A percentile compares a stretch with the other conserved stretches of the same genome.
Evolutionary conservation across 306 rosid species (phyloP).

Genomic region (Acacia confusa): DNA sequence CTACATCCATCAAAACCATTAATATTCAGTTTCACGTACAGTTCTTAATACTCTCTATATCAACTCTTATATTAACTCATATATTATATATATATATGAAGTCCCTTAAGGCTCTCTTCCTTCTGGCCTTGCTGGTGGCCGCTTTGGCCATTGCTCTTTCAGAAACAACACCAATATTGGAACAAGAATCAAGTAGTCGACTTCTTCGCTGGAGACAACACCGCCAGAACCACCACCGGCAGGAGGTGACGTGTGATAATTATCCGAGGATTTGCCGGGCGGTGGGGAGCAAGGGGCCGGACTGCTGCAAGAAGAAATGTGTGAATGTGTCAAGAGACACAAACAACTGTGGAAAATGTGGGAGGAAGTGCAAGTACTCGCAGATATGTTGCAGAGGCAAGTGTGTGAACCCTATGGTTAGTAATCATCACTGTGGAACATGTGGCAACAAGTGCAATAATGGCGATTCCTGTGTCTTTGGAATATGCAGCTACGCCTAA

Average conservation of each 20-base stretch:
- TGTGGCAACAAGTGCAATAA: constrained; percentile 57
- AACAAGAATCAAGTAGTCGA: constrained; percentile 23
- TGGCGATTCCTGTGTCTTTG: constrained; percentile 49
- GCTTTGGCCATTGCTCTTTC: constrained; percentile 36
- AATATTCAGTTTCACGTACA: background rate
- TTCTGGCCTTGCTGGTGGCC: constrained; percentile 34
- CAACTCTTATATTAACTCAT: background rate
- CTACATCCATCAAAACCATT: constrained; percentile 14
- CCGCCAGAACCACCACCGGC: background rate
- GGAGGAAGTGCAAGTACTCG: constrained; percentile 57
- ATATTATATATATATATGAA: constrained; percentile 20
- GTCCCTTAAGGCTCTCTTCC: constrained; percentile 24
- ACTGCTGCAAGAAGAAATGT: constrained; percentile 60
- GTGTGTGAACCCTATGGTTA: constrained; percentile 54
- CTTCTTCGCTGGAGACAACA: constrained; percentile 16
- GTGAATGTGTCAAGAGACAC: constrained; percentile 48
- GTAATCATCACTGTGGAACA: constrained; percentile 54
- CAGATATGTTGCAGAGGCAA: constrained; percentile 61
- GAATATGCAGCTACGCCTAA: constrained; percentile 65
- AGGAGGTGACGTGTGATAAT: constrained; percentile 49
- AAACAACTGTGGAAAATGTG: constrained; percentile 64
- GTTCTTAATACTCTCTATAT: background rate
- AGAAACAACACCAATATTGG: constrained; percentile 7
- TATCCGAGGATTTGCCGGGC: constrained; percentile 49
- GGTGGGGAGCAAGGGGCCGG: constrained; percentile 46